phyloP scores from a whole-genome alignment of 768 basidiomycete genomes.

The Mycena indigotica region DNA sequence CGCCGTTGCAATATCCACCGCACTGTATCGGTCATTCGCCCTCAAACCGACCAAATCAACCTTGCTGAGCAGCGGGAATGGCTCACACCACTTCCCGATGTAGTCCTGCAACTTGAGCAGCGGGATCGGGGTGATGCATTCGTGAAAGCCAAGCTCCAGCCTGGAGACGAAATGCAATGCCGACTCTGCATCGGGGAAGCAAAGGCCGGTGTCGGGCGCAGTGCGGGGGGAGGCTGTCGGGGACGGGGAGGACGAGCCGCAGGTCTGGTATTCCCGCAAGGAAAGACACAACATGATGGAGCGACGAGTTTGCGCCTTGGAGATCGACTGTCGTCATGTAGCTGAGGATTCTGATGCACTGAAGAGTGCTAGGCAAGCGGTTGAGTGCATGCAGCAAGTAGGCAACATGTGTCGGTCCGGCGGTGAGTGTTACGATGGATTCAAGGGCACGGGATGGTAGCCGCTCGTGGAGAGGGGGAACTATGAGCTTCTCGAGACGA shows the following conservation, averaged over 20 bases:
- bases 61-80: constrained; percentile 10
- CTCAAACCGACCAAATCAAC: constrained; percentile 11
- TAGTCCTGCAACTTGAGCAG: constrained; percentile 4
- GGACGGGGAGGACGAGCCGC: constrained; percentile 15
- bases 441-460: constrained; percentile 15
- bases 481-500: constrained; percentile 10
- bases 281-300: constrained; percentile 9
- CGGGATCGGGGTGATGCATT: background rate
- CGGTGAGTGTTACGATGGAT: constrained; percentile 1
- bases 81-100: constrained; percentile 11
- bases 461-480: constrained; percentile 14
- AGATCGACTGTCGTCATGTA: constrained; percentile 18
- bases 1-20: background rate
- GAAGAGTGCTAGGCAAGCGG: background rate
- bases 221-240: background rate
- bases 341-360: constrained; percentile 9
- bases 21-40: background rate
- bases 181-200: constrained; percentile 4
- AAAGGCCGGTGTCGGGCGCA: background rate
- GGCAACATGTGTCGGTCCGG: constrained; percentile 7
- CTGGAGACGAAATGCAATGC: constrained; percentile 10
- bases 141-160: constrained; percentile 15
- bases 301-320: constrained; percentile 5
- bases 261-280: constrained; percentile 2
- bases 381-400: constrained; percentile 18